phyloP scores from a whole-genome alignment of 306 rosid species.

The Crataegus laevigata region DNA sequence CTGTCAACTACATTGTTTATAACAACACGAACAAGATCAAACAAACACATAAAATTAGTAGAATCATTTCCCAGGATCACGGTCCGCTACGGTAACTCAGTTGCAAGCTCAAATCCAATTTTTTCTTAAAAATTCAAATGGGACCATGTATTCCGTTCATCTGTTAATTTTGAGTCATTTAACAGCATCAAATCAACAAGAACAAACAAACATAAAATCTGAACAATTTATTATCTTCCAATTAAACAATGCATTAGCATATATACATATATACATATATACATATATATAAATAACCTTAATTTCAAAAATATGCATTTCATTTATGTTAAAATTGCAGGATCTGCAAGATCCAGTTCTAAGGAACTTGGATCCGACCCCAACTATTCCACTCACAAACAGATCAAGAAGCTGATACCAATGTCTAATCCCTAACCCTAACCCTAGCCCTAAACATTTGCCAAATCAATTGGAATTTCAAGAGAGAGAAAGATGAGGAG shows the following conservation, averaged over 20 bases:
- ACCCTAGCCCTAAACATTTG: not conserved
- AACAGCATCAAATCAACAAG: not conserved
- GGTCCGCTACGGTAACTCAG: not conserved
- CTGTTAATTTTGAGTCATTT: not conserved
- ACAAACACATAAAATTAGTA: not conserved
- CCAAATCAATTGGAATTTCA: not conserved
- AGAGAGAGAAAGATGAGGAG: not conserved
- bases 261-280: not conserved
- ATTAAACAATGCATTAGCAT: not conserved
- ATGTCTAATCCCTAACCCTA: not conserved
- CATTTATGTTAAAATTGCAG: not conserved
- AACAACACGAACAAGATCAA: not conserved
- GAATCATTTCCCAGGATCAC: not conserved
- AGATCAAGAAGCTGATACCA: slow-evolving; percentile 3
- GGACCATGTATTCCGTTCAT: not conserved
- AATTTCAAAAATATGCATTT: no score
- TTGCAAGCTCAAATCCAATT: not conserved
- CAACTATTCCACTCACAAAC: not conserved
- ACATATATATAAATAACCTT: not conserved
- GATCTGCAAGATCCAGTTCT: slow-evolving; percentile 9
- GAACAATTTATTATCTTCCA: not conserved
- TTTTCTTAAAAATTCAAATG: not conserved
- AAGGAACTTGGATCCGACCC: not conserved
- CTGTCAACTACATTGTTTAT: not conserved
- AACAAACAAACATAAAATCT: not conserved